These are phyloP conservation scores for Penicillium macrosclerotiorum DNA, from an alignment of 495 filamentous ascomycete species.

Conservation along the genomic window DNA sequence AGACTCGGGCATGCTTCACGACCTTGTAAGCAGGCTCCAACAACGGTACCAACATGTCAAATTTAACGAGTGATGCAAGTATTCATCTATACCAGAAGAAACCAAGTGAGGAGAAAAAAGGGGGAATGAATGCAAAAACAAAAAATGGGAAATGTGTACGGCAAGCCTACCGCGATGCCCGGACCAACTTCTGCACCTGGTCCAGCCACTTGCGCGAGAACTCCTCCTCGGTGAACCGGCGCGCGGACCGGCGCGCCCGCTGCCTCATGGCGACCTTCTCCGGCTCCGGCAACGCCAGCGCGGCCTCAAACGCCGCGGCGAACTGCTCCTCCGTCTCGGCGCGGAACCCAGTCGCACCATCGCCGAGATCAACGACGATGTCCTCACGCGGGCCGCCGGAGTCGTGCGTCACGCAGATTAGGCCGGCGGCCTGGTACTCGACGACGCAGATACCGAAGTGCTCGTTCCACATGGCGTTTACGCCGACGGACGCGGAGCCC, in stretches of 20 bases:
- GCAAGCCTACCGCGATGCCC: slow-evolving; percentile 18
- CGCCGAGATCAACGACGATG: slow-evolving; percentile 79
- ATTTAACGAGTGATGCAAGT: not conserved
- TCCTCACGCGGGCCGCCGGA: slow-evolving; percentile 89
- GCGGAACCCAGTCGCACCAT: slow-evolving; percentile 80
- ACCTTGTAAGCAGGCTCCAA: too few relatives aligned
- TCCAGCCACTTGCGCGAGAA: slow-evolving; percentile 74
- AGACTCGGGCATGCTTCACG: too few relatives aligned
- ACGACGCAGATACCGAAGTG: slow-evolving; percentile 99
- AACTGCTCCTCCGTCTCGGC: slow-evolving; percentile 75
- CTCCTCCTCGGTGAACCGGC: slow-evolving; percentile 81
- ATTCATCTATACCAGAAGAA: slow-evolving; percentile 13
- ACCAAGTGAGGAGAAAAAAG: too few relatives aligned
- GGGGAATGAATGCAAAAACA: too few relatives aligned
- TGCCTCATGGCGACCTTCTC: slow-evolving; percentile 69
- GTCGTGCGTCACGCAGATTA: slow-evolving; percentile 88
- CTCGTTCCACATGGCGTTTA: slow-evolving; percentile 99
- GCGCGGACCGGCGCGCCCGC: slow-evolving; percentile 71
- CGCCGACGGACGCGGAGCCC: slow-evolving; percentile 69
- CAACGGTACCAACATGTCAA: not conserved
- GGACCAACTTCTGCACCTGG: slow-evolving; percentile 69
- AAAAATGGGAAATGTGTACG: slow-evolving; percentile 7
- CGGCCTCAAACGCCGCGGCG: slow-evolving; percentile 72
- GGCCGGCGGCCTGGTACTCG: slow-evolving; percentile 93
- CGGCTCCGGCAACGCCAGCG: slow-evolving; percentile 61